A percentile compares a stretch with the other conserved stretches of the same genome.
Evolutionary conservation across 306 rosid species (phyloP).

Genomic region (Dalbergia cultrata): DNA sequence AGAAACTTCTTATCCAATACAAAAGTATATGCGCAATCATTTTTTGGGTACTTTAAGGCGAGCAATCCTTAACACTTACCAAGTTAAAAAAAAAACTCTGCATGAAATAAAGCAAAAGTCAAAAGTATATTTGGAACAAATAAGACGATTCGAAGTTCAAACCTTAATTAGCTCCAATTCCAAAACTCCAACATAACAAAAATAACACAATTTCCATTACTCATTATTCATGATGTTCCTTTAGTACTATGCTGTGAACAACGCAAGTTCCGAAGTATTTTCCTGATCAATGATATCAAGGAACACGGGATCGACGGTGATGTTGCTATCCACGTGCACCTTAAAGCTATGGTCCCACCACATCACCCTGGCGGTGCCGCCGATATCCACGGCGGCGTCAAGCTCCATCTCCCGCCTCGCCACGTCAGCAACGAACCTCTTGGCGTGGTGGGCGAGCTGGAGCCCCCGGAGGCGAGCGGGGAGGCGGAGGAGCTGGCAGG

Average conservation of each 20-base stretch:
- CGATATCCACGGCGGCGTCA: conserved; percentile 72
- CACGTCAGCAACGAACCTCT: conserved; percentile 62
- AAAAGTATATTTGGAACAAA: background rate
- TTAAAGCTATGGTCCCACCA: conserved; percentile 83
- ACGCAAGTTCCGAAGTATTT: conserved; percentile 57
- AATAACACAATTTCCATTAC: background rate
- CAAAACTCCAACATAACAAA: background rate
- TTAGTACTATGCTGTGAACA: conserved; percentile 22
- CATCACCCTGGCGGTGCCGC: conserved; percentile 73
- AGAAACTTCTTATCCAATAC: no score
- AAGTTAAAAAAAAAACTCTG: no score
- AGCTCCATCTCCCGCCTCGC: conserved; percentile 80
- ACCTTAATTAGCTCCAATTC: background rate
- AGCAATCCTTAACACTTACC: no score
- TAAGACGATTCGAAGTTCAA: background rate
- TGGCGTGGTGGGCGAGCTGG: conserved; percentile 72
- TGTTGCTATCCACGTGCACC: conserved; percentile 79
- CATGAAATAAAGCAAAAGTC: background rate
- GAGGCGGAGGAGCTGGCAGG: conserved; percentile 77
- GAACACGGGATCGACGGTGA: conserved; percentile 88
- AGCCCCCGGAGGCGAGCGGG: conserved; percentile 76
- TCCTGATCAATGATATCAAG: conserved; percentile 85
- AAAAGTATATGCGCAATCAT: no score
- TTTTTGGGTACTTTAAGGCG: no score
- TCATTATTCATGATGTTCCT: background rate